These are phyloP conservation scores for Fusarium denticulatum DNA, from an alignment of 2,329 filamentous ascomycete genomes.

Conservation along the genomic window DNA sequence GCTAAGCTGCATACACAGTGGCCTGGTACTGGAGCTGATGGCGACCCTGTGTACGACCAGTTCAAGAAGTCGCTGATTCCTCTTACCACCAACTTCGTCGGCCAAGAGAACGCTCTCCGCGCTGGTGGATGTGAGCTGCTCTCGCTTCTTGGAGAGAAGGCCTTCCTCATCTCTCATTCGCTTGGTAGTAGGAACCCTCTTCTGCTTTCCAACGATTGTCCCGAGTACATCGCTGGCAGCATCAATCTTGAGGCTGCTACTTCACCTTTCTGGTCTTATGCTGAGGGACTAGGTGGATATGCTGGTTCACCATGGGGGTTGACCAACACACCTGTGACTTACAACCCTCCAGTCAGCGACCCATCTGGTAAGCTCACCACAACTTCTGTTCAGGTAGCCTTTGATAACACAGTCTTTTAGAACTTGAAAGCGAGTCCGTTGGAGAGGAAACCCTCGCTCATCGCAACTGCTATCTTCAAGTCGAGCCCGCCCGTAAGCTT, in stretches of 20 bases:
- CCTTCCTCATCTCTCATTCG: slow-evolving; percentile 34
- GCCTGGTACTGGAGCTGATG: slow-evolving; percentile 25
- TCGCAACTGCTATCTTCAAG: slow-evolving; percentile 29
- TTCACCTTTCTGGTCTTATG: slow-evolving; percentile 30
- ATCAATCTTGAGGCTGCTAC: slow-evolving; percentile 34
- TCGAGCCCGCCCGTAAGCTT: slow-evolving; percentile 23
- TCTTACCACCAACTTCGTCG: slow-evolving; percentile 22
- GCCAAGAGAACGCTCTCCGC: slow-evolving; percentile 26
- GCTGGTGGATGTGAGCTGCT: slow-evolving; percentile 29
- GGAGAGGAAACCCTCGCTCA: slow-evolving; percentile 24
- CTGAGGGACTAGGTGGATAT: slow-evolving; percentile 21
- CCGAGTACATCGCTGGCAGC: slow-evolving; percentile 23
- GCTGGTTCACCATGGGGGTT: slow-evolving; percentile 22
- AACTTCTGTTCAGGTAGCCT: too few relatives aligned
- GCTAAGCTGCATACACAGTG: slow-evolving; percentile 31
- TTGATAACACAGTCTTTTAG: background rate
- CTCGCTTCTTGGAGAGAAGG: slow-evolving; percentile 25
- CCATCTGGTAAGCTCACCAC: background rate
- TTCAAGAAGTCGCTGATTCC: slow-evolving; percentile 34
- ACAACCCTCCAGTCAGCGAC: slow-evolving; percentile 22
- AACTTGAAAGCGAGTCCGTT: slow-evolving; percentile 15
- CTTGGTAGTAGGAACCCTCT: slow-evolving; percentile 26
- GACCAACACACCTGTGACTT: slow-evolving; percentile 25
- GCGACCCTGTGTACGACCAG: slow-evolving; percentile 22
- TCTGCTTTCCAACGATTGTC: slow-evolving; percentile 29